These are phyloP conservation scores for Rubus idaeus DNA, from an alignment of 306 rosid species.

Conservation along the genomic window DNA sequence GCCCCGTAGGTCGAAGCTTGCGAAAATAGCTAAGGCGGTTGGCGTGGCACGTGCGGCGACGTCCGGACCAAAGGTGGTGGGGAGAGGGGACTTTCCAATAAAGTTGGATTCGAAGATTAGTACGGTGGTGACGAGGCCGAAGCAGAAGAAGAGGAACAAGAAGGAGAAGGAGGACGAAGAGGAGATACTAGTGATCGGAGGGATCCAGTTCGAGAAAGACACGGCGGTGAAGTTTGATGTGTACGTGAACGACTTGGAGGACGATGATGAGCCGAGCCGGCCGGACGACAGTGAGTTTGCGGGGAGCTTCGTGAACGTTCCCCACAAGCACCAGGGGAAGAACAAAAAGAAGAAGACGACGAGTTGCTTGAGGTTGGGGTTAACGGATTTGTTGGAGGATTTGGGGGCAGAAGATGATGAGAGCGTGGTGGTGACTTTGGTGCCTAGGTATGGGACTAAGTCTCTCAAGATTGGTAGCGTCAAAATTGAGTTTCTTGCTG, in stretches of 20 bases:
- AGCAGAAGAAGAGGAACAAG: constrained; percentile 43
- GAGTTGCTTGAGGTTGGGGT: constrained; percentile 49
- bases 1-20: constrained; percentile 27
- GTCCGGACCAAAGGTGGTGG: not conserved
- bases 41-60: constrained; percentile 46
- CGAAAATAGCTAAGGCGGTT: constrained; percentile 18
- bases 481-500: constrained; percentile 43
- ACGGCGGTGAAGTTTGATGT: constrained; percentile 63
- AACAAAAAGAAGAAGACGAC: constrained; percentile 35
- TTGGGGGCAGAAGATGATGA: constrained; percentile 70
- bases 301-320: constrained; percentile 73
- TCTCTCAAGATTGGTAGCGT: constrained; percentile 36
- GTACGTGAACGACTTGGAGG: constrained; percentile 49
- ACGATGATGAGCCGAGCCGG: constrained; percentile 40
- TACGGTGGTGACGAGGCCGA: constrained; percentile 55
- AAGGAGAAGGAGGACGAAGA: constrained; percentile 46
- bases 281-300: constrained; percentile 63
- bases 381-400: constrained; percentile 68
- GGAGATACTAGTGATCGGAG: constrained; percentile 42
- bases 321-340: constrained; percentile 47
- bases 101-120: constrained; percentile 42
- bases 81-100: constrained; percentile 33
- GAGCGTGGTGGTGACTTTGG: constrained; percentile 59
- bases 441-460: constrained; percentile 52
- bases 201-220: constrained; percentile 53